Evolutionary conservation across 768 basidiomycete genomes (phyloP).

Genomic region (Mycena chlorophos): DNA sequence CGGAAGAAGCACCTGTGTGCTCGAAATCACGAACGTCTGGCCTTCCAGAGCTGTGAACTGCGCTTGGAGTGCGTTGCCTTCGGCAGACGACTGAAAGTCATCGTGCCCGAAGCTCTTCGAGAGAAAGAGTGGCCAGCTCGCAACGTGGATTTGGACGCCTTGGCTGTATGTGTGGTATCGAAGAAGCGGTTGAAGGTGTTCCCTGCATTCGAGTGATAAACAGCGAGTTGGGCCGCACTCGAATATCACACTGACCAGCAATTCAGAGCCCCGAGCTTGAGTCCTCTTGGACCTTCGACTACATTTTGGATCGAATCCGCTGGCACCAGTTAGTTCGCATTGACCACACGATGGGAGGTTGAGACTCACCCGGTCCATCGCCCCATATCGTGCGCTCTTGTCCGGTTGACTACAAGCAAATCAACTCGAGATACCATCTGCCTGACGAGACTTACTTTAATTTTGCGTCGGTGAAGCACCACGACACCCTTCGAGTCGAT

Average conservation of each 20-base stretch:
- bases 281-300: constrained; percentile 16
- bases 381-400: constrained; percentile 24
- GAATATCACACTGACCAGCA: constrained; percentile 15
- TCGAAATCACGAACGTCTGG: constrained; percentile 21
- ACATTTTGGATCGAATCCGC: constrained; percentile 20
- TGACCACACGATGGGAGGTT: background rate
- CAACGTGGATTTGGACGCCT: constrained; percentile 18
- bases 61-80: constrained; percentile 9
- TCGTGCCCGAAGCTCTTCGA: background rate
- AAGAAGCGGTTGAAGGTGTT: constrained; percentile 23
- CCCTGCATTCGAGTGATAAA: constrained; percentile 5
- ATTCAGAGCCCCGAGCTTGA: constrained; percentile 11
- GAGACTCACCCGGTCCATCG: constrained; percentile 18
- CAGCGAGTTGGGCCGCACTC: background rate
- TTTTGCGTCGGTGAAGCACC: constrained; percentile 22
- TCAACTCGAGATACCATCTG: background rate
- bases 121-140: constrained; percentile 18
- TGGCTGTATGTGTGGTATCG: constrained; percentile 20
- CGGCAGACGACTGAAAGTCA: constrained; percentile 16
- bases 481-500: constrained; percentile 18
- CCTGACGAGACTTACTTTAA: constrained; percentile 6
- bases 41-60: constrained; percentile 20
- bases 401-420: constrained; percentile 14
- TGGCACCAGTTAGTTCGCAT: background rate
- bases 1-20: constrained; percentile 15